These are phyloP conservation scores for Magnusiomyces starmeri DNA, from an alignment of 1,139 yeast genomes.

Conservation along the genomic window DNA sequence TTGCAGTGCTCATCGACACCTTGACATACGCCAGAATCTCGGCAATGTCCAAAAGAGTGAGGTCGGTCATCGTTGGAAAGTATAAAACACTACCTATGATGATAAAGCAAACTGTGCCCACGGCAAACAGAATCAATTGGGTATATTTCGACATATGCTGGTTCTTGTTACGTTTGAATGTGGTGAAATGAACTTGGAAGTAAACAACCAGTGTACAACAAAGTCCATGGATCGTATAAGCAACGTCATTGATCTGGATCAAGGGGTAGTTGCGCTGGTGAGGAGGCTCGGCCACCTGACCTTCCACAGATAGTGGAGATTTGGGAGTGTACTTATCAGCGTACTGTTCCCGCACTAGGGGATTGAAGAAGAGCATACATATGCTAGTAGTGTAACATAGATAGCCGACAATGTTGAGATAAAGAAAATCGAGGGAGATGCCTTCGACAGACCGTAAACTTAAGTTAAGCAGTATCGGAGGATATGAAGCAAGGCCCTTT, in stretches of 20 bases:
- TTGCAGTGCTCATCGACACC: conserved; percentile 48
- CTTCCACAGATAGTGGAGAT: conserved; percentile 7
- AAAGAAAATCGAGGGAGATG: conserved; percentile 39
- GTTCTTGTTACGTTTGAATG: conserved; percentile 29
- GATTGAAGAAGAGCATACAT: conserved; percentile 35
- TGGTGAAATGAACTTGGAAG: conserved; percentile 35
- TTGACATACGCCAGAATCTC: conserved; percentile 44
- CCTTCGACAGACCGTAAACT: conserved; percentile 40
- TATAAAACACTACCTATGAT: conserved; percentile 10
- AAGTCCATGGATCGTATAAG: conserved; percentile 40
- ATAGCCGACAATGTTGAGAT: conserved; percentile 40
- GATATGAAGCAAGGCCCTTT: conserved; percentile 41
- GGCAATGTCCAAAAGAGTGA: conserved; percentile 30
- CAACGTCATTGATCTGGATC: conserved; percentile 40
- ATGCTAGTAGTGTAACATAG: conserved; percentile 37
- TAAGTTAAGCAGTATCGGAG: conserved; percentile 38
- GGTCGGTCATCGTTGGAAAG: conserved; percentile 2
- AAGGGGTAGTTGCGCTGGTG: conserved; percentile 32
- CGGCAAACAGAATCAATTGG: conserved; percentile 18
- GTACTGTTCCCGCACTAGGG: conserved; percentile 37
- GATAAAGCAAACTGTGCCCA: conserved; percentile 16
- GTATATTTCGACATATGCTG: conserved; percentile 28
- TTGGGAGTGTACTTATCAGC: conserved; percentile 27
- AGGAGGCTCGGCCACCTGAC: background rate
- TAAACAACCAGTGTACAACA: conserved; percentile 32